Conservation (phyloP, 306 rosid species). For the Trifolium pratense region DNA sequence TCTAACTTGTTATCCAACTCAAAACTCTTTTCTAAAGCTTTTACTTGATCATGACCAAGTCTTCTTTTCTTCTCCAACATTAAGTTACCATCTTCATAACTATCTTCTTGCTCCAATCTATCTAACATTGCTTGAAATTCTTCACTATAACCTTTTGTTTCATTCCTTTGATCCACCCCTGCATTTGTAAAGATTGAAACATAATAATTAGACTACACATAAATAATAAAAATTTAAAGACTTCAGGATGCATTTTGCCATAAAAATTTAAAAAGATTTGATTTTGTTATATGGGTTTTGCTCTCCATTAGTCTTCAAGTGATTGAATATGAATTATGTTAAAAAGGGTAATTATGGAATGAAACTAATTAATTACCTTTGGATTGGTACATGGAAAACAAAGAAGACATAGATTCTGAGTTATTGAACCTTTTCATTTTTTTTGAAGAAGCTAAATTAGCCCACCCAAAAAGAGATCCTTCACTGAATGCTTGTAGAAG, state of each 20-base stretch:
- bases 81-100: conserved; percentile 45
- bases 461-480: conserved; percentile 32
- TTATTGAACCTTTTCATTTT: conserved; percentile 59
- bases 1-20: conserved; percentile 77
- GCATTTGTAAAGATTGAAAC: conserved; percentile 1
- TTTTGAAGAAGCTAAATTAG: too few relatives aligned
- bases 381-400: conserved; percentile 53
- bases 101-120: conserved; percentile 69
- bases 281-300: not conserved
- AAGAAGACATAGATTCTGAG: conserved; percentile 49
- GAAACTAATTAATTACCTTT: conserved; percentile 50
- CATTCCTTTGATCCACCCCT: conserved; percentile 42
- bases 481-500: conserved; percentile 14
- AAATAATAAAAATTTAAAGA: too few relatives aligned
- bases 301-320: not conserved
- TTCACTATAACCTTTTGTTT: conserved; percentile 55
- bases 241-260: too few relatives aligned
- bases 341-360: not conserved
- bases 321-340: not conserved
- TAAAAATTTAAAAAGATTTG: not conserved
- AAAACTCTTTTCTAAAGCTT: conserved; percentile 70
- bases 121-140: conserved; percentile 80
- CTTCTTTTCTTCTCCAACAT: conserved; percentile 62
- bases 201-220: not conserved
- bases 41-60: conserved; percentile 64